Evolutionary conservation across 73 alveolate species (phyloP).

Genomic region (Paramecium tetraurelia): DNA sequence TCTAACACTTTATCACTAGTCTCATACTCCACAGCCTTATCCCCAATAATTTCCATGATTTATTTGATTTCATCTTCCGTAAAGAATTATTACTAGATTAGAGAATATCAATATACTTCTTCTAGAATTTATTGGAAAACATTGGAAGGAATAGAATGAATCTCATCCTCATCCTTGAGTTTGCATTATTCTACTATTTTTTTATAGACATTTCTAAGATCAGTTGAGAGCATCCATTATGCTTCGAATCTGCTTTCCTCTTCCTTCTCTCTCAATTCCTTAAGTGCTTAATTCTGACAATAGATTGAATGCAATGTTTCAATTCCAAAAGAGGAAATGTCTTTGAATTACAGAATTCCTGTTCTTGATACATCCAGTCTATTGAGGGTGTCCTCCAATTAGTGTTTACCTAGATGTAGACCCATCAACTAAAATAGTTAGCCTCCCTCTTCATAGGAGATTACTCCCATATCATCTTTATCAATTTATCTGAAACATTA

Average conservation of each 20-base stretch:
- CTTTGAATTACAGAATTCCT: conserved; percentile 54
- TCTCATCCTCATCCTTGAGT: conserved; percentile 55
- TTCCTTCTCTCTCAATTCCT: conserved; percentile 58
- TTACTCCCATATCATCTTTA: conserved; percentile 63
- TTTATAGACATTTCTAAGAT: neutral
- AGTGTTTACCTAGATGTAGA: conserved; percentile 40
- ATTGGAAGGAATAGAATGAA: neutral
- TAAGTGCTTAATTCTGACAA: conserved; percentile 44
- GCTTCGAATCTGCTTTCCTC: conserved; percentile 57
- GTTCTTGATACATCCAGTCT: conserved; percentile 43
- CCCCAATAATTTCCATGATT: conserved; percentile 4
- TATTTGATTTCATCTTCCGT: neutral
- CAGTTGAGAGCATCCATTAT: conserved; percentile 31
- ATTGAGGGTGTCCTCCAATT: conserved; percentile 31
- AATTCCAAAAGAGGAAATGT: conserved; percentile 35
- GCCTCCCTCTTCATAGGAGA: conserved; percentile 45
- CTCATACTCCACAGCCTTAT: neutral
- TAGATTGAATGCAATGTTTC: conserved; percentile 51
- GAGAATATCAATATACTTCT: neutral
- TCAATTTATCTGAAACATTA: conserved; percentile 56
- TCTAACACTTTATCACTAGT: conserved; percentile 11
- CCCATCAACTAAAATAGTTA: conserved; percentile 56
- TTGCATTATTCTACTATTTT: conserved; percentile 36
- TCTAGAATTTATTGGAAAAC: conserved; percentile 3
- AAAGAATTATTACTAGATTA: neutral